A percentile compares a stretch with the other conserved stretches of the same genome.
phyloP scores from a whole-genome alignment of 331 rosid genomes.

The Malus hybrid region DNA sequence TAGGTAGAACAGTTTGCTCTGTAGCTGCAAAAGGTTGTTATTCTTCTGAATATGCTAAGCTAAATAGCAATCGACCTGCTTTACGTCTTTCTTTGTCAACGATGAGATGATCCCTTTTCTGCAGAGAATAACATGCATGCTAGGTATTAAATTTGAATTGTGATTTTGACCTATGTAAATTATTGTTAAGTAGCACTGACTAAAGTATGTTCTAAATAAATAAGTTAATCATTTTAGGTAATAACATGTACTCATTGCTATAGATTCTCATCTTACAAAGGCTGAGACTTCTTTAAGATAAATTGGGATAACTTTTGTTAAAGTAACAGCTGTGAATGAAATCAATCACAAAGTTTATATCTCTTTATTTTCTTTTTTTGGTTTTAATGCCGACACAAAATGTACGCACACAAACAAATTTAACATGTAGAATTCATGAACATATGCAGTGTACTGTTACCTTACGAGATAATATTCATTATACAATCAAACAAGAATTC shows the following conservation, averaged over 20 bases:
- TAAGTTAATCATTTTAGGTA: slow-evolving; percentile 8
- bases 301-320: slow-evolving; percentile 1
- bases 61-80: slow-evolving; percentile 2
- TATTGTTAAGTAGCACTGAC: neutral
- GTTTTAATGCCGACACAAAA: neutral
- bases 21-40: neutral
- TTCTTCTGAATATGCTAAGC: neutral
- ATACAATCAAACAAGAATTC: neutral
- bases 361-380: neutral
- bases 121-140: neutral
- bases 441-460: neutral
- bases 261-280: slow-evolving; percentile 14
- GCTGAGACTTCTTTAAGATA: slow-evolving; percentile 1
- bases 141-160: neutral
- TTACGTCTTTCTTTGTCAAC: neutral
- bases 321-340: neutral
- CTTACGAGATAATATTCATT: neutral
- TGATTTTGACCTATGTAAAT: slow-evolving; percentile 6
- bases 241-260: slow-evolving; percentile 12
- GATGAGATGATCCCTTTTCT: neutral
- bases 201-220: slow-evolving; percentile 7
- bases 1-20: neutral
- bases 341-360: neutral
- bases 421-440: neutral
- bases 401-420: neutral